phyloP scores from a whole-genome alignment of 129 eudicot species.

The Helichrysum umbraculigerum region DNA sequence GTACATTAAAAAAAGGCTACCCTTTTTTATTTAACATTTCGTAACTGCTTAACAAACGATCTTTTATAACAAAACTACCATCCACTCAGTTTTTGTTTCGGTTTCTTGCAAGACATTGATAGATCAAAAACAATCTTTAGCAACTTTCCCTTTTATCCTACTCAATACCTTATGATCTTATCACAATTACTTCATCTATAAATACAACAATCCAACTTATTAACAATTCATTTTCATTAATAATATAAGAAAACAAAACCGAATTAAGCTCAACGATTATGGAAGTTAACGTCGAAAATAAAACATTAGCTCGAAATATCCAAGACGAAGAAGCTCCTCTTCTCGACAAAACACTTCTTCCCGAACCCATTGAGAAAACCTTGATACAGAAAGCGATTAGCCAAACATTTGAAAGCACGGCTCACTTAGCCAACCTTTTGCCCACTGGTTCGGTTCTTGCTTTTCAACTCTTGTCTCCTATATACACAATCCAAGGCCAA shows the following conservation, averaged over 20 bases:
- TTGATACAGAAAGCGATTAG: constrained; percentile 72
- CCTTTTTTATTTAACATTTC: background rate
- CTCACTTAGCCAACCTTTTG: constrained; percentile 76
- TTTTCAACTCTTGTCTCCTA: constrained; percentile 73
- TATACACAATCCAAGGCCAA: constrained; percentile 67
- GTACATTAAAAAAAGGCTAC: background rate
- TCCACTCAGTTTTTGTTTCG: constrained; percentile 34
- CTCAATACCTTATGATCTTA: constrained; percentile 33
- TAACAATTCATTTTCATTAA: background rate
- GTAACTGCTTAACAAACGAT: constrained; percentile 14
- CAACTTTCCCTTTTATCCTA: constrained; percentile 45
- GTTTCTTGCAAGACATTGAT: constrained; percentile 77
- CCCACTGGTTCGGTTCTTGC: constrained; percentile 89
- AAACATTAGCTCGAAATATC: constrained; percentile 3
- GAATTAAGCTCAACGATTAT: constrained; percentile 23
- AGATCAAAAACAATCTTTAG: constrained; percentile 26
- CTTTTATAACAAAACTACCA: constrained; percentile 30
- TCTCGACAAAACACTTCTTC: constrained; percentile 41
- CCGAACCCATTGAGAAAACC: constrained; percentile 56
- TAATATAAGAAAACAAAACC: background rate
- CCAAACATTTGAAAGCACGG: constrained; percentile 87
- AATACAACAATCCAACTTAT: constrained; percentile 12
- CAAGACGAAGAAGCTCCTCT: constrained; percentile 53
- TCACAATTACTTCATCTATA: constrained; percentile 29
- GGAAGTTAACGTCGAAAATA: constrained; percentile 56